Base-by-base conservation (phyloP, 2,329 filamentous ascomycete genomes). In the Cercospora canescens region DNA sequence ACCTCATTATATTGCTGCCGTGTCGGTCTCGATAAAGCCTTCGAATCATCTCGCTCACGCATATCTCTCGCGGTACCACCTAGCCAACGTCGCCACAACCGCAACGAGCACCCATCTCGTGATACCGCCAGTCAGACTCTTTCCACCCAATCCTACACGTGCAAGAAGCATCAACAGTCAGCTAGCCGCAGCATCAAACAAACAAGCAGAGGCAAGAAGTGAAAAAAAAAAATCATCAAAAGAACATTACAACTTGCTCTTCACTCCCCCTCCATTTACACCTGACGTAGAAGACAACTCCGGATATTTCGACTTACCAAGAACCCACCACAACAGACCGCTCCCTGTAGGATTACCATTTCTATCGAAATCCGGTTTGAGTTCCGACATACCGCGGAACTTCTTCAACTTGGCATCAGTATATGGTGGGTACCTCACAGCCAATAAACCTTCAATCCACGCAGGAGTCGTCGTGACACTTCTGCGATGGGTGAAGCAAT, bases 391-490 rank as follows among this genome's bases (percentile, higher is more conserved):
- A 9, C 77, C 76, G 65, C 80, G 77, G 71, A 84, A 82, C 69
- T 83, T 81, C 75, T 82, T 80, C 68, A 84, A 75, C 77, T 89
- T 89, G 34, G 63, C 70, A 57, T 83, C 83, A 2, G 77, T 79
- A 71, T 87, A 89, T 2, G 87, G 87, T 9, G 87, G 87, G 75
- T 89, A 89, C 67, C 92, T 86, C 60, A 92, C 83, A 65, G 86
- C 84, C 71, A 94, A 81, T 67, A 93, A 74, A 41, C 80, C 81
- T 75, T 93, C 90, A 70, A 89, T 84, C 90, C 90, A 92, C 16
- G 77, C 73, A 0, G 90, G 90, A 4, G 88, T 90, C 52, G 82
- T 84, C 24, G 87, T 86, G 35, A 91, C 79, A 58, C 83, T 81
- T 39, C 88, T 82, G 18, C 84, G 82, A 77, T 91, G 89, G 1